Evolutionary conservation across 2,329 filamentous ascomycete species (phyloP), one percentile per base, ranked within the genome.

Genomic region (Sporothrix curviconia): DNA sequence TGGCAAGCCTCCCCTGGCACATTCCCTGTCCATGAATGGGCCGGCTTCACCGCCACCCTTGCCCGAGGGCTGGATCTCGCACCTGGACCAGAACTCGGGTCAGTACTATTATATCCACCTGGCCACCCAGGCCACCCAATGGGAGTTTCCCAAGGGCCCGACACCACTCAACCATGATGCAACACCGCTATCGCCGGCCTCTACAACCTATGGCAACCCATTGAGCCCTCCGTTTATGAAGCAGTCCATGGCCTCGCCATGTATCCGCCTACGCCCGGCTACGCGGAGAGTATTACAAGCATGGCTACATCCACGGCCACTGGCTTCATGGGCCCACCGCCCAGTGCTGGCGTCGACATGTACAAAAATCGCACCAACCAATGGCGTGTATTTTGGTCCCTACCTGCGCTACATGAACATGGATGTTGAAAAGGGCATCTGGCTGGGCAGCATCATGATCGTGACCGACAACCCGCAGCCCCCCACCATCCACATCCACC

Each of bases 61-160:
- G 15, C 94, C 94, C 6, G 94, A 99, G 74, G 94, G 94, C 34
- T 99, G 94, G 94, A 97, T 99, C 67, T 90, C 94, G 19, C 94
- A 97, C 70, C 79, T 97, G 4, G 94, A 99, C 69, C 89, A 90
- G 64, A 96, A 89, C 68, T 97, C 92, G 2, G 94, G 94, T 1
- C 92, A 97, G 68, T 99, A 97, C 72, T 99, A 99, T 71, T 99
- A 99, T 68, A 99, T 99, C 59, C 94, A 99, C 70, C 79, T 99
- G 30, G 89, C 92, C 1, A 92, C 90, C 0, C 94, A 97, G 69
- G 90, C 92, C 3, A 99, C 94, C 0, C 94, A 99, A 69, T 99
- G 94, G 94, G 94, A 99, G 67, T 97, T 97, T 64, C 94, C 94
- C 28, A 97, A 96, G 73, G 92, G 92, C 0, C 92, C 92, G 0